Conservation (phyloP, 129 eudicot genomes). For the Ambrosia artemisiifolia region DNA sequence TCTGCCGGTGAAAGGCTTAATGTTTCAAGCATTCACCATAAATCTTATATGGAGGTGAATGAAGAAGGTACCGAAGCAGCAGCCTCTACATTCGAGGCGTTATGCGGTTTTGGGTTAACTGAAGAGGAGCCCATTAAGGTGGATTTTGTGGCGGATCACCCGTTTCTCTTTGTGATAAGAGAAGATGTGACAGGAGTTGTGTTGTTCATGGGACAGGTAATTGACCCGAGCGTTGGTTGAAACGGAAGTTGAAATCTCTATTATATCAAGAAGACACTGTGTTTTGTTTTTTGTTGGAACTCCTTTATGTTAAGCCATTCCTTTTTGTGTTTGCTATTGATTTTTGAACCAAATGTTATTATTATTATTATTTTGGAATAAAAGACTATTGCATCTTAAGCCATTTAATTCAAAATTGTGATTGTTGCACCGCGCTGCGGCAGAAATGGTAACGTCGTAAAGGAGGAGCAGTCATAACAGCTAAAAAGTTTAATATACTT, state of each 20-base stretch:
- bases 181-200: neutral
- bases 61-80: constrained; percentile 17
- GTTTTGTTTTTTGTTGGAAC: too few species aligned
- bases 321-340: too few species aligned
- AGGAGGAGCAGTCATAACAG: too few species aligned
- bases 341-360: too few species aligned
- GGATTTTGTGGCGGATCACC: constrained; percentile 10
- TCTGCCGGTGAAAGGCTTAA: neutral
- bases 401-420: too few species aligned
- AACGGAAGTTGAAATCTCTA: neutral
- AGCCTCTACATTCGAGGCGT: neutral
- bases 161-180: constrained; percentile 3
- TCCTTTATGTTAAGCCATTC: too few species aligned
- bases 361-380: too few species aligned
- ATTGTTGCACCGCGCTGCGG: too few species aligned
- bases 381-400: too few species aligned
- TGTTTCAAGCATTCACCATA: neutral
- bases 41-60: constrained; percentile 9
- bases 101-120: too few species aligned
- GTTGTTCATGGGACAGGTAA: constrained; percentile 9
- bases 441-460: too few species aligned
- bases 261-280: neutral
- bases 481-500: too few species aligned
- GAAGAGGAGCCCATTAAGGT: neutral
- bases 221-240: neutral